Percentiles rank a stretch among this genome's conserved stretches.
Evolutionary conservation across 768 basidiomycete species (phyloP).

Genomic region (Suillus hirtellus): DNA sequence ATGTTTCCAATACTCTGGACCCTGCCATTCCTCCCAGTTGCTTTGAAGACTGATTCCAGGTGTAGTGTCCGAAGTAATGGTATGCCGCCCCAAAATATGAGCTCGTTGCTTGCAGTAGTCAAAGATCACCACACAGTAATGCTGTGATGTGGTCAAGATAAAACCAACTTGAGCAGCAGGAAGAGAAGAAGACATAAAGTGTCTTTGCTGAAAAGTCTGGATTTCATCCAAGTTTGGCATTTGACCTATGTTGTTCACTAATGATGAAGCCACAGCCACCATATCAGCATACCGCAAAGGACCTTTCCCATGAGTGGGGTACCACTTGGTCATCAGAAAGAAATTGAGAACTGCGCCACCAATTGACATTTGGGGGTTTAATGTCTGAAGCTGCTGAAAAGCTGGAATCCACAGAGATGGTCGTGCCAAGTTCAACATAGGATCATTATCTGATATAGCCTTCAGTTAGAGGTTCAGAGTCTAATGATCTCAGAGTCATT

Average conservation of each 20-base stretch:
- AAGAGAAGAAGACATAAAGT: not conserved
- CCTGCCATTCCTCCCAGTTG: too few relatives aligned
- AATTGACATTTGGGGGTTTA: not conserved
- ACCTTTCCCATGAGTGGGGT: not conserved
- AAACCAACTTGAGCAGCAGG: not conserved
- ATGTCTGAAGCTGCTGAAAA: too few relatives aligned
- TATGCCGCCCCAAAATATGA: not conserved
- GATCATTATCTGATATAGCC: not conserved
- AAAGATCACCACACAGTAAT: not conserved
- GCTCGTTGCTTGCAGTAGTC: not conserved
- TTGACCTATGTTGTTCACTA: not conserved
- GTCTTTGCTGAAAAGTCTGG: not conserved
- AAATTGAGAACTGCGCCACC: not conserved
- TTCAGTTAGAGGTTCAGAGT: not conserved
- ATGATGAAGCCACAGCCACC: not conserved
- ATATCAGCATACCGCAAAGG: not conserved
- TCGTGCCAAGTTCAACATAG: not conserved
- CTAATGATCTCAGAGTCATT: not conserved
- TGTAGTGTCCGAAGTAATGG: too few relatives aligned
- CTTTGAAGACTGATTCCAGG: too few relatives aligned
- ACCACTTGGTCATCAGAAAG: not conserved
- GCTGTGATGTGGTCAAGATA: not conserved
- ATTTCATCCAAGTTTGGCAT: not conserved
- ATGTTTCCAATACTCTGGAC: too few relatives aligned
- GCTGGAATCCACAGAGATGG: not conserved